These are phyloP conservation scores for Raphanus sativus DNA, from an alignment of 345 rosid genomes.

Conservation along the genomic window DNA sequence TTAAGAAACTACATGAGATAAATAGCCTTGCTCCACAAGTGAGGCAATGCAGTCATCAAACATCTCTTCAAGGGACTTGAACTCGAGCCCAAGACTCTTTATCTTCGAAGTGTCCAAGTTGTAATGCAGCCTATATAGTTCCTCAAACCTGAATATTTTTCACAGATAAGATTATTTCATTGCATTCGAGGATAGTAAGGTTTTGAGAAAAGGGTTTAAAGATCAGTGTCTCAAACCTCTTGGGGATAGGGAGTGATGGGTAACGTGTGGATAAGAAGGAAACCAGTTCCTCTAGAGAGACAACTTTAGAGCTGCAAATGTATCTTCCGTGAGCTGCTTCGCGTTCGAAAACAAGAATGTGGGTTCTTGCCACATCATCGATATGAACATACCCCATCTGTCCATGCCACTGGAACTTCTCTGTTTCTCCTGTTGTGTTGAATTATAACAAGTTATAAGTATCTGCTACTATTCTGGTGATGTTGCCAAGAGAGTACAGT, in stretches of 20 bases:
- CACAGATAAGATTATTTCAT: background rate
- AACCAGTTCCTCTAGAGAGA: constrained; percentile 54
- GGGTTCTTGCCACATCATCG: constrained; percentile 77
- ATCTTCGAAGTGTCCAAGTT: constrained; percentile 65
- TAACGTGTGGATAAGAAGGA: constrained; percentile 57
- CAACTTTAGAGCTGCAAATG: constrained; percentile 60
- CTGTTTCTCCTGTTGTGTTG: constrained; percentile 50
- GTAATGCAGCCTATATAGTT: constrained; percentile 53
- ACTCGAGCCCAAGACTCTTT: constrained; percentile 59
- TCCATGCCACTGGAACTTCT: constrained; percentile 73
- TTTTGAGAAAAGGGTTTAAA: background rate
- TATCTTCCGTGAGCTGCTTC: constrained; percentile 58
- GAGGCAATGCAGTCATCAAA: constrained; percentile 73
- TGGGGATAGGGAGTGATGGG: constrained; percentile 62
- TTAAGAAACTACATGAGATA: constrained; percentile 22
- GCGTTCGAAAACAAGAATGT: constrained; percentile 66
- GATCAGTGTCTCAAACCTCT: constrained; percentile 52
- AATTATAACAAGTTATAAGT: background rate
- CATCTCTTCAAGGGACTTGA: constrained; percentile 66
- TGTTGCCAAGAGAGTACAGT: constrained; percentile 4
- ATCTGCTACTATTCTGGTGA: background rate
- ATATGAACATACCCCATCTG: constrained; percentile 92
- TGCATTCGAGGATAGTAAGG: background rate
- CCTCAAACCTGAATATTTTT: constrained; percentile 22
- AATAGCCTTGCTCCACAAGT: constrained; percentile 54